Conservation (phyloP, 2,329 filamentous ascomycete species). For the Aspergillus sp. region DNA sequence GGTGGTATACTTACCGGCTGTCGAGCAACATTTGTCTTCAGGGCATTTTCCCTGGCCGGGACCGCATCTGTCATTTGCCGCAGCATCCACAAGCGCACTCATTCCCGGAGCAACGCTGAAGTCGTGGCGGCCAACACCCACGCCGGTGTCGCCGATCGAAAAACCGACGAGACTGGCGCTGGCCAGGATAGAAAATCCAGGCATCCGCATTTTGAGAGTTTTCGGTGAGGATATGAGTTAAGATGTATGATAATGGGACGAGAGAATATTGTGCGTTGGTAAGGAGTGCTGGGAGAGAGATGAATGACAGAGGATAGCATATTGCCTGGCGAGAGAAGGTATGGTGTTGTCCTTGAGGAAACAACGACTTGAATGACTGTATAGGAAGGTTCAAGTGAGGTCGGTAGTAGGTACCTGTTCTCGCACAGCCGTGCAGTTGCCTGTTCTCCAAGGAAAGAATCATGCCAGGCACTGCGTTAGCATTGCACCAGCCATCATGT, state of each 20-base stretch:
- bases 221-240: conserved; percentile 7
- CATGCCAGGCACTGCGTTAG: too few species aligned
- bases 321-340: too few species aligned
- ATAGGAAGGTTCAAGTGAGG: too few species aligned
- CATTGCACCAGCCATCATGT: too few species aligned
- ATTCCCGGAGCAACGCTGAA: too few species aligned
- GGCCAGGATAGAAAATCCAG: conserved; percentile 6
- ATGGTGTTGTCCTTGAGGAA: too few species aligned
- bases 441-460: too few species aligned
- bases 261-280: conserved; percentile 2
- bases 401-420: too few species aligned
- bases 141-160: too few species aligned
- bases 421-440: too few species aligned
- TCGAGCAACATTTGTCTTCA: conserved; percentile 30
- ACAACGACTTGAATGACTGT: too few species aligned
- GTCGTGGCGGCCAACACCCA: too few species aligned
- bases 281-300: conserved; percentile 1
- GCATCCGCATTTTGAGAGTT: conserved; percentile 14
- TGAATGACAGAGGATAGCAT: conserved; percentile 1
- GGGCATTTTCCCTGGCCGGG: conserved; percentile 24
- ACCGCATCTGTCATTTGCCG: conserved; percentile 24
- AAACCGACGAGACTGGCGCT: conserved; percentile 8
- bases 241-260: conserved; percentile 16
- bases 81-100: conserved; percentile 9
- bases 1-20: conserved; percentile 20